phyloP scores from a whole-genome alignment of 2,329 filamentous ascomycete species.

The Thermothelomyces thermophilus region DNA sequence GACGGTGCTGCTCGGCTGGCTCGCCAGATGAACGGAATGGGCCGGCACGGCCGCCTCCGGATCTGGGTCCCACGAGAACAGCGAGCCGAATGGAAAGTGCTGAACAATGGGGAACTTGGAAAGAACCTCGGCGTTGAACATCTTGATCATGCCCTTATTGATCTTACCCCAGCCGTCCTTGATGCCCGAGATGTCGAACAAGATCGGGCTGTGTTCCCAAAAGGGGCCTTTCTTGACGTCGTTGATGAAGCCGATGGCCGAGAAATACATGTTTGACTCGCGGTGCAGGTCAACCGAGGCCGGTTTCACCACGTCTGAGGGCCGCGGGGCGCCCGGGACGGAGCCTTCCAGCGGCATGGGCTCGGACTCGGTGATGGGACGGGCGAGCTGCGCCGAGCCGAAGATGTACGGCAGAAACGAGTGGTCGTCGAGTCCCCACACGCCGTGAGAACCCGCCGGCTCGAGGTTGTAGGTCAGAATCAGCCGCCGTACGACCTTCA shows the following conservation, averaged over 20 bases:
- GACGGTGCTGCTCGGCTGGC: slow-evolving; percentile 31
- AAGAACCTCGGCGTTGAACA: slow-evolving; percentile 95
- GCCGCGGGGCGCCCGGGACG: slow-evolving; percentile 61
- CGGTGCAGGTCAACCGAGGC: slow-evolving; percentile 60
- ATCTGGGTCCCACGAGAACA: slow-evolving; percentile 72
- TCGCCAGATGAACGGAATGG: slow-evolving; percentile 51
- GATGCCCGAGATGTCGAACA: slow-evolving; percentile 92
- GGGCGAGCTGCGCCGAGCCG: slow-evolving; percentile 82
- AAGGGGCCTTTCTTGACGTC: slow-evolving; percentile 95
- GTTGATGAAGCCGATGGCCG: slow-evolving; percentile 92
- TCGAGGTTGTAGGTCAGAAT: slow-evolving; percentile 91
- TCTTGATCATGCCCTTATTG: slow-evolving; percentile 98
- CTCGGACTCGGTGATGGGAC: slow-evolving; percentile 57
- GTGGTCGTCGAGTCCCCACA: slow-evolving; percentile 98
- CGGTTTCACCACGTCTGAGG: slow-evolving; percentile 60
- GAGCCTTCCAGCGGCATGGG: slow-evolving; percentile 75
- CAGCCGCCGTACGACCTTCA: slow-evolving; percentile 71
- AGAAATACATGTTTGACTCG: slow-evolving; percentile 79
- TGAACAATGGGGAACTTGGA: slow-evolving; percentile 98
- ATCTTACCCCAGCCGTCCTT: slow-evolving; percentile 96
- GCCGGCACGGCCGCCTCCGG: slow-evolving; percentile 48
- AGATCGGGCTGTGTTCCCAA: slow-evolving; percentile 91
- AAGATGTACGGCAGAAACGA: slow-evolving; percentile 92
- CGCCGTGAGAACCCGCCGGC: slow-evolving; percentile 90
- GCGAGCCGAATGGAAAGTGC: slow-evolving; percentile 77